Percentiles rank a stretch among this genome's conserved stretches.
These are phyloP conservation scores for Serendipita vermifera DNA, from an alignment of 768 basidiomycete genomes.

Conservation along the genomic window DNA sequence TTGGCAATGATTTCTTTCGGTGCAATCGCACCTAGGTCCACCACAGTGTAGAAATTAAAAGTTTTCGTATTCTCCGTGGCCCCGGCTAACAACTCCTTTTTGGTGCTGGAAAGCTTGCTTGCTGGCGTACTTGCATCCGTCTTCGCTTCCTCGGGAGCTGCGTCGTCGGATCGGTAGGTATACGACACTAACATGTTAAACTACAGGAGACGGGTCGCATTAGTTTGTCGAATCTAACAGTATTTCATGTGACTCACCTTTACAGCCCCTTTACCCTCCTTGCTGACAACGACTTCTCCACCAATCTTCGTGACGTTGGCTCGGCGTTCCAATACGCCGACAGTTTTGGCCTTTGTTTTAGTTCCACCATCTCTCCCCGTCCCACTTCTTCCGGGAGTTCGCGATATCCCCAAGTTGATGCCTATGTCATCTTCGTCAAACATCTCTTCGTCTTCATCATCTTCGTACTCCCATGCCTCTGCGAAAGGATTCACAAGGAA, in stretches of 20 bases:
- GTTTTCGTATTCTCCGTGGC: slow-evolving; percentile 58
- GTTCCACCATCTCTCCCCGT: slow-evolving; percentile 24
- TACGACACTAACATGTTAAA: slow-evolving; percentile 91
- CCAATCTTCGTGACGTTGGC: slow-evolving; percentile 83
- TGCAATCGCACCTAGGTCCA: slow-evolving; percentile 62
- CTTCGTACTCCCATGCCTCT: slow-evolving; percentile 97
- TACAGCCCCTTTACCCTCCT: slow-evolving; percentile 61
- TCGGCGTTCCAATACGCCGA: slow-evolving; percentile 76
- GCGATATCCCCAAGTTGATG: slow-evolving; percentile 13
- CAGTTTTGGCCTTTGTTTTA: slow-evolving; percentile 26
- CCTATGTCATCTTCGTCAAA: slow-evolving; percentile 38
- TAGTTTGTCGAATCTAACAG: neutral
- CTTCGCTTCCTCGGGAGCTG: slow-evolving; percentile 39
- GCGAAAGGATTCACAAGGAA: slow-evolving; percentile 85
- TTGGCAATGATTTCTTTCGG: slow-evolving; percentile 31
- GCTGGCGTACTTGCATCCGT: slow-evolving; percentile 9
- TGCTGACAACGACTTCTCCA: slow-evolving; percentile 76
- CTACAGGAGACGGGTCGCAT: slow-evolving; percentile 28
- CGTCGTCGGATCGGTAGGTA: slow-evolving; percentile 87
- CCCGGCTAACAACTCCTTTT: slow-evolving; percentile 24
- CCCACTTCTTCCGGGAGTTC: slow-evolving; percentile 22
- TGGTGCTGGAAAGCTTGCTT: slow-evolving; percentile 14
- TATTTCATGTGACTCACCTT: slow-evolving; percentile 42
- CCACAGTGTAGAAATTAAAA: slow-evolving; percentile 78
- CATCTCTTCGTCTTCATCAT: slow-evolving; percentile 66